Evolutionary conservation across 2,329 filamentous ascomycete genomes (phyloP).

Genomic region (Plectosphaerella sp.): DNA sequence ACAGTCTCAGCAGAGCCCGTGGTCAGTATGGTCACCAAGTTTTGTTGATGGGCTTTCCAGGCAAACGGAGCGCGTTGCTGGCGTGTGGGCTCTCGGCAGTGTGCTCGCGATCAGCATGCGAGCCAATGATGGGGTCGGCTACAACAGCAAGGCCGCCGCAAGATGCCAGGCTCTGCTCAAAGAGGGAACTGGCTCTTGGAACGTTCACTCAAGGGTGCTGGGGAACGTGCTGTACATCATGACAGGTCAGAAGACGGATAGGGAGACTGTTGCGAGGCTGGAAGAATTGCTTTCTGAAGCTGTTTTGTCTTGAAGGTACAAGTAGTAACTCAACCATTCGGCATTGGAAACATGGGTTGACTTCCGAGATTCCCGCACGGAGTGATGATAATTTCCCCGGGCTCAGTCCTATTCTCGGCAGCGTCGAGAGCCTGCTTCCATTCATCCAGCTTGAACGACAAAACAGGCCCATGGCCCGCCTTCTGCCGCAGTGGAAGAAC

Average conservation of each 20-base stretch:
- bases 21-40: slow-evolving; percentile 66
- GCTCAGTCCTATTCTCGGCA: no score
- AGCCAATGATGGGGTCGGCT: slow-evolving; percentile 36
- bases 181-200: slow-evolving; percentile 30
- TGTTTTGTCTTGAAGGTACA: no score
- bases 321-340: no score
- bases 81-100: slow-evolving; percentile 69
- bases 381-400: no score
- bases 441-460: no score
- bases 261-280: slow-evolving; percentile 22
- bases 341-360: no score
- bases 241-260: slow-evolving; percentile 42
- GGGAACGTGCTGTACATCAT: slow-evolving; percentile 58
- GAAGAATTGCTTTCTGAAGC: slow-evolving; percentile 31
- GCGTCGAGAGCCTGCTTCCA: no score
- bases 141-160: slow-evolving; percentile 42
- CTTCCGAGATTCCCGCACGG: no score
- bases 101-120: slow-evolving; percentile 62
- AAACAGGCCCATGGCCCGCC: no score
- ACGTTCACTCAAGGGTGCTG: slow-evolving; percentile 49
- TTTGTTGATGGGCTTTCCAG: slow-evolving; percentile 57
- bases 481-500: no score
- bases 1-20: slow-evolving; percentile 25
- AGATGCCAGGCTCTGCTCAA: slow-evolving; percentile 33
- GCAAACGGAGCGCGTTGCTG: slow-evolving; percentile 47